These are phyloP conservation scores for Trichosanthes truncata DNA, from an alignment of 306 rosid species.

Conservation along the genomic window DNA sequence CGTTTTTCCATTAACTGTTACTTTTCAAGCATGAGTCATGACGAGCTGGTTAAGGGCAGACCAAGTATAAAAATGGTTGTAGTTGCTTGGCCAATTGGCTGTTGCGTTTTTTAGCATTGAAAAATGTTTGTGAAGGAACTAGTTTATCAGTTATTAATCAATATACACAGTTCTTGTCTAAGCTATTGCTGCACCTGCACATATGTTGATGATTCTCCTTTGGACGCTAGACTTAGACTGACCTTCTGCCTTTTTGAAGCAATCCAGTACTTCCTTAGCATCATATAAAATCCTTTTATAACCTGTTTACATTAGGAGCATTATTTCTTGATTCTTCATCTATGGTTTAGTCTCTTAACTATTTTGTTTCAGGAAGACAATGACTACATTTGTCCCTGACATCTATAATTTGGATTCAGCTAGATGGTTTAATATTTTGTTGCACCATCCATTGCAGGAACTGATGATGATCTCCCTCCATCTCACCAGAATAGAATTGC, in stretches of 20 bases:
- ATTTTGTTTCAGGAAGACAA: neutral
- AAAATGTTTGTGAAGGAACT: neutral
- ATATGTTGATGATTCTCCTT: neutral
- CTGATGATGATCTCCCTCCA: constrained; percentile 22
- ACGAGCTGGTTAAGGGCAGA: neutral
- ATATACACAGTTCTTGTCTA: neutral
- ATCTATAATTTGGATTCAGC: neutral
- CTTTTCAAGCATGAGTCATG: neutral
- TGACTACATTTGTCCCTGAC: neutral
- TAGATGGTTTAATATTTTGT: constrained; percentile 9
- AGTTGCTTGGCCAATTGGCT: neutral
- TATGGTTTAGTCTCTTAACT: neutral
- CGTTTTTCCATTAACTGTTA: neutral
- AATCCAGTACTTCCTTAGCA: constrained; percentile 11
- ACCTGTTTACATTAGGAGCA: neutral
- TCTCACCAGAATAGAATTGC: constrained; percentile 43
- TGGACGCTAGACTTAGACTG: neutral
- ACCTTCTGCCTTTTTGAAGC: neutral
- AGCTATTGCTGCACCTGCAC: neutral
- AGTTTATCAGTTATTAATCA: neutral
- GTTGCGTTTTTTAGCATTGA: neutral
- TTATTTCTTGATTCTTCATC: constrained; percentile 4
- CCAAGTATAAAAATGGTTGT: neutral
- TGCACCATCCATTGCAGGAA: constrained; percentile 8
- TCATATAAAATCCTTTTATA: neutral